Evolutionary conservation across 805 yeast species (phyloP).

Genomic region (Teunomyces tritomae): DNA sequence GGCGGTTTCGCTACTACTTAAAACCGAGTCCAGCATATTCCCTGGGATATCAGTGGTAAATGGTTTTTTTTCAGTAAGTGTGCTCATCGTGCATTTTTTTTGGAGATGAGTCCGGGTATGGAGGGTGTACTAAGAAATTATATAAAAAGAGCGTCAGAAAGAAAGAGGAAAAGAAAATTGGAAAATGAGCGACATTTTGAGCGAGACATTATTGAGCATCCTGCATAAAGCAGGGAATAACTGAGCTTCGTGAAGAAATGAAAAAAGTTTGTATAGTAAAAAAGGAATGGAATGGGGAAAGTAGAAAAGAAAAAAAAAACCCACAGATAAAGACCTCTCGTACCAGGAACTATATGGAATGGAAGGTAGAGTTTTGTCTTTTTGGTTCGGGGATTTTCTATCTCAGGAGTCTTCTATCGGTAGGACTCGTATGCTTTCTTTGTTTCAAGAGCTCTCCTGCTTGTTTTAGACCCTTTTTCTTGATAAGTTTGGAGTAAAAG

Average conservation of each 20-base stretch:
- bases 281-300: no score
- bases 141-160: not conserved
- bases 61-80: slow-evolving; percentile 4
- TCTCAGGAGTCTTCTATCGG: not conserved
- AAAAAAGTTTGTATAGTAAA: no score
- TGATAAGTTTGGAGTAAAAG: slow-evolving; percentile 14
- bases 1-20: slow-evolving; percentile 49
- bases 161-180: no score
- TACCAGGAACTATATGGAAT: no score
- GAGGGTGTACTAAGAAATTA: not conserved
- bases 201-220: no score
- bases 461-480: slow-evolving; percentile 8
- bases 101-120: slow-evolving; percentile 2
- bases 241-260: no score
- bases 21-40: slow-evolving; percentile 22
- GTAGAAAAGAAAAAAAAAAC: no score
- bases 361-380: no score
- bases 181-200: no score
- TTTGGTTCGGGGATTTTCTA: no score
- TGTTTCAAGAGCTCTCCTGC: slow-evolving; percentile 8
- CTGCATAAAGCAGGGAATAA: no score
- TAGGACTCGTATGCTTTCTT: slow-evolving; percentile 6
- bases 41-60: not conserved
- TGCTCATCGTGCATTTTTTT: slow-evolving; percentile 9
- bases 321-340: no score